These are phyloP conservation scores for Trichoderma breve DNA, from an alignment of 2,329 filamentous ascomycete genomes.

Conservation along the genomic window DNA sequence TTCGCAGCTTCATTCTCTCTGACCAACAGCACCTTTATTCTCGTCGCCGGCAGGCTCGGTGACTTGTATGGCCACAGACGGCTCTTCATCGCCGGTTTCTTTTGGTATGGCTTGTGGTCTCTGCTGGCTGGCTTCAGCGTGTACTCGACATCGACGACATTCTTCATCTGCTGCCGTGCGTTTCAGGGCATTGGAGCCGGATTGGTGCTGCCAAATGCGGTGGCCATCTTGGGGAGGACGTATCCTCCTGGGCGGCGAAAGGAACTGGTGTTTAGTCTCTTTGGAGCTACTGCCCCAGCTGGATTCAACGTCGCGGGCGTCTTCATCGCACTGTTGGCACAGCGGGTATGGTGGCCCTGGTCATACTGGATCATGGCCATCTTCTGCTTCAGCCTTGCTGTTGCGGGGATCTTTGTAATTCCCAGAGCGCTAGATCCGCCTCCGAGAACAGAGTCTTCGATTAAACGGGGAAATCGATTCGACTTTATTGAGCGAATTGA, in stretches of 20 bases:
- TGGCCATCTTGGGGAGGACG: conserved; percentile 53
- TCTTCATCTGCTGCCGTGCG: conserved; percentile 48
- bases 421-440: conserved; percentile 23
- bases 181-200: conserved; percentile 56
- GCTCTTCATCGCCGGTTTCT: conserved; percentile 49
- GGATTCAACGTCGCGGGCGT: conserved; percentile 33
- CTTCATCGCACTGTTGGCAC: conserved; percentile 24
- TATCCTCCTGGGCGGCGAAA: conserved; percentile 42
- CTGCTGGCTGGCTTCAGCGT: conserved; percentile 40
- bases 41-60: conserved; percentile 52
- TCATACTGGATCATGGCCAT: conserved; percentile 40
- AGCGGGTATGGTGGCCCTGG: conserved; percentile 43
- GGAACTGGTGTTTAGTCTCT: conserved; percentile 35
- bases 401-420: conserved; percentile 32
- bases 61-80: conserved; percentile 52
- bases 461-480: neutral
- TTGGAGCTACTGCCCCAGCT: conserved; percentile 35
- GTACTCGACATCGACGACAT: conserved; percentile 34
- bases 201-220: conserved; percentile 54
- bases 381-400: conserved; percentile 29
- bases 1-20: conserved; percentile 7
- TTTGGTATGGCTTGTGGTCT: conserved; percentile 51
- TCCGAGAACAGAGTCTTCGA: neutral
- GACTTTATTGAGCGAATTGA: conserved; percentile 31
- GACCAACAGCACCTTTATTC: conserved; percentile 48